phyloP scores from a whole-genome alignment of 139 green algal species.

The Chlorella ohadii region DNA sequence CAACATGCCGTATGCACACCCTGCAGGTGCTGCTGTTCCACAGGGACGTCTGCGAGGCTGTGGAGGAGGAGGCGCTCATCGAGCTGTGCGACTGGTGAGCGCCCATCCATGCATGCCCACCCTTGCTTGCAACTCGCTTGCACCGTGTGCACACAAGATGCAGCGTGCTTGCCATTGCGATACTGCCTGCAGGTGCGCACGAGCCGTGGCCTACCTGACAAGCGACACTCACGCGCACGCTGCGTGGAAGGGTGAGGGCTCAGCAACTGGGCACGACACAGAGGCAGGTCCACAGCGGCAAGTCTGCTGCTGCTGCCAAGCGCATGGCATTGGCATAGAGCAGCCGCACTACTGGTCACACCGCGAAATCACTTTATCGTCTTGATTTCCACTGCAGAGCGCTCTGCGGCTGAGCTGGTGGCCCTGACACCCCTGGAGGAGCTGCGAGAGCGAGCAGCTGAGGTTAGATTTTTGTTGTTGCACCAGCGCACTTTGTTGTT shows the following conservation, averaged over 20 bases:
- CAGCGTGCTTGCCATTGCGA: too few species aligned
- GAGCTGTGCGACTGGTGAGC: conserved; percentile 78
- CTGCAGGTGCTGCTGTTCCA: conserved; percentile 75
- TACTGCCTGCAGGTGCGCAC: conserved; percentile 38
- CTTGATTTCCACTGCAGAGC: too few species aligned
- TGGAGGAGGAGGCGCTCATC: conserved; percentile 76
- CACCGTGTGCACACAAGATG: too few species aligned
- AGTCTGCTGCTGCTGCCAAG: neutral
- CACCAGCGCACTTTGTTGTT: too few species aligned
- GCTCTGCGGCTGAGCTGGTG: conserved; percentile 57
- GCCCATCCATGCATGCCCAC: too few species aligned
- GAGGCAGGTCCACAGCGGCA: too few species aligned
- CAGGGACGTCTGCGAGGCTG: conserved; percentile 59
- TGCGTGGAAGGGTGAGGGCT: conserved; percentile 22
- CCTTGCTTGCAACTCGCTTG: too few species aligned
- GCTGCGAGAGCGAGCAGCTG: conserved; percentile 62
- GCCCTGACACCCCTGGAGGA: conserved; percentile 60
- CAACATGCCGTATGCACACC: too few species aligned
- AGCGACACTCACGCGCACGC: conserved; percentile 6
- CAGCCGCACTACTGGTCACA: too few species aligned
- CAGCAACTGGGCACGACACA: neutral
- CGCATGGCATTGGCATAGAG: too few species aligned
- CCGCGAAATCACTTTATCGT: too few species aligned
- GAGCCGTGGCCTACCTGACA: conserved; percentile 73
- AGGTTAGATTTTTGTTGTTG: too few species aligned